Evolutionary conservation across 768 basidiomycete species (phyloP).

Genomic region (Leccinum obscurum): DNA sequence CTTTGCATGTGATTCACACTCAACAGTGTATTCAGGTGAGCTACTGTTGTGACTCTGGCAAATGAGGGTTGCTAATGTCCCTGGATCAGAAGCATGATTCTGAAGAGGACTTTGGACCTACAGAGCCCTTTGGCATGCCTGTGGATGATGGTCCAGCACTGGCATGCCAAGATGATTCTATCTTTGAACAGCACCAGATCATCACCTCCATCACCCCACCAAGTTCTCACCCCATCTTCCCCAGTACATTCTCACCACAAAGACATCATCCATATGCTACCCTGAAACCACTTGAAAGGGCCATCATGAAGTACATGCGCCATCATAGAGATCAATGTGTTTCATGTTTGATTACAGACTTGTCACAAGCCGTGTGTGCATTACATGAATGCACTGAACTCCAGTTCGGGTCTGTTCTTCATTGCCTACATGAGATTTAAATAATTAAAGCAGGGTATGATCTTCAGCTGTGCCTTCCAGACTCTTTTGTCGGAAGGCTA

Average conservation of each 20-base stretch:
- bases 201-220: neutral
- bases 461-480: constrained; percentile 22
- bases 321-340: constrained; percentile 6
- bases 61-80: neutral
- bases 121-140: neutral
- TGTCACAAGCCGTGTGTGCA: constrained; percentile 14
- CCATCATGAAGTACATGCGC: constrained; percentile 20
- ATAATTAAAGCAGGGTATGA: neutral
- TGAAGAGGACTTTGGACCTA: neutral
- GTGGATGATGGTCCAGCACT: neutral
- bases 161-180: neutral
- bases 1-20: constrained; percentile 23
- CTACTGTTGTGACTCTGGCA: neutral
- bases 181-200: neutral
- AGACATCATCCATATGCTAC: constrained; percentile 18
- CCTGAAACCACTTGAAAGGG: constrained; percentile 19
- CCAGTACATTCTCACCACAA: constrained; percentile 24
- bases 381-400: constrained; percentile 15
- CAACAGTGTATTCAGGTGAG: constrained; percentile 15
- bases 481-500: constrained; percentile 29
- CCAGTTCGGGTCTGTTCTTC: constrained; percentile 24
- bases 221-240: constrained; percentile 4
- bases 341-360: constrained; percentile 5
- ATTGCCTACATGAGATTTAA: neutral
- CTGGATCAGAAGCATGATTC: constrained; percentile 8